These are phyloP conservation scores for Eucalyptus marginata DNA, from an alignment of 345 rosid genomes.

Conservation along the genomic window DNA sequence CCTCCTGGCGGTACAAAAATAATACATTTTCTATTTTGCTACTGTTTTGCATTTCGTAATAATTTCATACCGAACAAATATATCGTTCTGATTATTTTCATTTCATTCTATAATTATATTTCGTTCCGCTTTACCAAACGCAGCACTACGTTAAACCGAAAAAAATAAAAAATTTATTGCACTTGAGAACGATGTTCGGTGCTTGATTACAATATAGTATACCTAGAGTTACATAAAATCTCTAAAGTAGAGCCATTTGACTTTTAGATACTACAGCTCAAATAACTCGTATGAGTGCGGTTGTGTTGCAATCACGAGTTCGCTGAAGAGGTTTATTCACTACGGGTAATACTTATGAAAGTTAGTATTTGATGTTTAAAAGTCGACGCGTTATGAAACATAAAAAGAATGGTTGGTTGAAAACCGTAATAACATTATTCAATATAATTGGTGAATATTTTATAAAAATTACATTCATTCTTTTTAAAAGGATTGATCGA, in stretches of 20 bases:
- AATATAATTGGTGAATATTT: not conserved
- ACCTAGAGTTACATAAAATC: not conserved
- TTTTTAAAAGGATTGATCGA: too few relatives aligned
- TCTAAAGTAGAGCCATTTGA: not conserved
- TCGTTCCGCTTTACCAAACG: rapidly evolving
- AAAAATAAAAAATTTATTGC: rapidly evolving
- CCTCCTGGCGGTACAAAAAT: not conserved
- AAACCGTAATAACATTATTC: rapidly evolving
- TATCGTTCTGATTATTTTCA: not conserved
- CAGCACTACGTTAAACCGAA: rapidly evolving
- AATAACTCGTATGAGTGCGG: not conserved
- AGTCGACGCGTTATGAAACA: rapidly evolving
- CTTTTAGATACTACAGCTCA: rapidly evolving
- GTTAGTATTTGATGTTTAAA: rapidly evolving
- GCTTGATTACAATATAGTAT: not conserved
- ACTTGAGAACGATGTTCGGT: rapidly evolving
- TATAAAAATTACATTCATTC: too few relatives aligned
- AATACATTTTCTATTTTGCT: not conserved
- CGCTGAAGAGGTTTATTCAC: not conserved
- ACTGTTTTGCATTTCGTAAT: not conserved
- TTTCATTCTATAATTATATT: not conserved
- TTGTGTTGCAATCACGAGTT: rapidly evolving
- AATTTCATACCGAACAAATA: not conserved
- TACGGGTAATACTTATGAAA: not conserved
- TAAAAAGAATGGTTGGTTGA: rapidly evolving